Base-by-base conservation (phyloP, 1,139 yeast species). In the Debaryomyces sp. region DNA sequence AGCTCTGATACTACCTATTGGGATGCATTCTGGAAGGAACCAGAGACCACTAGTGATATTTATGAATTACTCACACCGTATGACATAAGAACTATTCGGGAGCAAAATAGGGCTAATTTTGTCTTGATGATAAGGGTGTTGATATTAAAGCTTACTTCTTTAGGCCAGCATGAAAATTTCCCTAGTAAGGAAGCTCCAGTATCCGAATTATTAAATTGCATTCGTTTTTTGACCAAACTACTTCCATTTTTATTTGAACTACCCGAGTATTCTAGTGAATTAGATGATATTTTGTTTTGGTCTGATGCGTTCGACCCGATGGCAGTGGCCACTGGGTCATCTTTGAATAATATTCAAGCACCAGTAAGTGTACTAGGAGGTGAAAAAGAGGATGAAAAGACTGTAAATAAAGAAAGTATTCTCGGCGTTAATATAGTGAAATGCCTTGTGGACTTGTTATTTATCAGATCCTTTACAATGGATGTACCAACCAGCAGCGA, bases 181-280 rank as follows among this genome's bases (percentile, higher is more conserved):
- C 23, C 47, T 32, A 40, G 32, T 27, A 33, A 35, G 15, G 49
- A 35, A 30, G 17, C 56, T 42, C 52, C 62, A 50, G 35, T 43
- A 17, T 27, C 36, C 2, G 52, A 51, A 30, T 51, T 81, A 13
- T 66, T 88, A 39, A 87, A 85, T 54, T 84, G 91, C 57, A 61
- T 86, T 10, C 76, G 97, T 32, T 66, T 87, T 7, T 65, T 92
- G 41, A 82, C 91, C 1, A 78, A 84, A 48, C 49, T 89, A 3
- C 54, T 89, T 15, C 97, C 97, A 0, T 79, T 82, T 50, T 60
- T 87, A 10, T 88, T 80, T 58, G 97, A 85, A 59, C 59, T 69
- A 22, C 68, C 69, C 1, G 71, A 68, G 17, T 68, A 60, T 46
- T 45, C 42, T 21, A 46, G 56, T 9, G 64, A 72, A 1, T 67